Base-by-base conservation (phyloP, 2,329 filamentous ascomycete species). In the Chaetoscypha palmicola region DNA sequence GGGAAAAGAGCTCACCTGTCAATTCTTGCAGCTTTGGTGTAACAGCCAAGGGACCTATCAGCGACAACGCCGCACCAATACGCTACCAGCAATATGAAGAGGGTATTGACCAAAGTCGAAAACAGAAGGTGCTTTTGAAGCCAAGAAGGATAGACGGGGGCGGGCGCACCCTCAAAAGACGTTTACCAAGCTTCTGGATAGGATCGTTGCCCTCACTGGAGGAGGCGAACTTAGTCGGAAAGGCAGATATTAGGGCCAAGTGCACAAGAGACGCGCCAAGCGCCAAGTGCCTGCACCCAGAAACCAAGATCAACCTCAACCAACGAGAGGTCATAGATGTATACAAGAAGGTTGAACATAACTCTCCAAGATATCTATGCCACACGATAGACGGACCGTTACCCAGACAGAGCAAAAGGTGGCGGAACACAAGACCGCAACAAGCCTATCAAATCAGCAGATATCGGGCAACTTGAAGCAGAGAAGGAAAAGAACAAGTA, bases 261-360 rank as follows among this genome's bases (percentile, higher is more conserved):
- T 7, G 9, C 17, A 22, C 37, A 38, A 39, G 37, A 30, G 37
- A 39, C 37, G 37, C 23, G 23, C 24, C 37, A 39, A 39, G 37
- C 37, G 37, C 37, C 37, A 39, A 39, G 37, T 19, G 24, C 34
- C 23, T 22, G 19, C 9, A 19, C 14, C 17, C n/a, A 34, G 17
- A 17, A 34, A 19, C 3, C 19, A 4, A 4, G 10, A 16, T 12
- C 24, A 28, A 17, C 10, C 32, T 19, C 17, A 17, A 17, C 32
- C 32, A 34, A 34, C 32, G 32, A 34, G 12, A 19, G n/a, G n/a
- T 34, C 3, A 17, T 4, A 19, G 10, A 4, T 9, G 17, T 10
- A 34, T 3, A 34, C 8, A n/a, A 10, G 31, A 33, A 5, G 31
- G 31, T 12, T 10, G 31, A 33, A 33, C 8, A 7, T 7, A 17